These are phyloP conservation scores for Yamadazyma triangularis DNA, from an alignment of 1,139 yeast genomes.

Conservation along the genomic window DNA sequence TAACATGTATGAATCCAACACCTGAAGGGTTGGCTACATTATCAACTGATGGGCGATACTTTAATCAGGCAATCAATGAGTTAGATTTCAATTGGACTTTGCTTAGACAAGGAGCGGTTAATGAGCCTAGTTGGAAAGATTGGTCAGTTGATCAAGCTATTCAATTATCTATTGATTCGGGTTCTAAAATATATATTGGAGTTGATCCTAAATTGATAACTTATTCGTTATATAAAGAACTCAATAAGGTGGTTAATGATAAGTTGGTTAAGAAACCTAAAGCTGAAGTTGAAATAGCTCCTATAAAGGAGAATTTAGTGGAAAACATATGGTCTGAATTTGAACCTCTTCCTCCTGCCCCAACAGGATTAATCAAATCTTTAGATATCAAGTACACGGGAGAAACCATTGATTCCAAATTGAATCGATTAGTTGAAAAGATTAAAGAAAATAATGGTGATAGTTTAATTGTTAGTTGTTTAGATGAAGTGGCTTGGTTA, in stretches of 20 bases:
- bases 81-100: constrained; percentile 85
- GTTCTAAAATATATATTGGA: constrained; percentile 38
- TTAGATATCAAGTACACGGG: constrained; percentile 49
- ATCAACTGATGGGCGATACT: constrained; percentile 94
- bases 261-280: constrained; percentile 17
- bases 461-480: constrained; percentile 58
- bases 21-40: constrained; percentile 74
- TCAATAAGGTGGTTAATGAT: constrained; percentile 19
- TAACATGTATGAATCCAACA: constrained; percentile 49
- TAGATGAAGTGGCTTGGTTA: constrained; percentile 91
- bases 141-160: constrained; percentile 70
- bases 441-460: constrained; percentile 38
- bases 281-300: constrained; percentile 54
- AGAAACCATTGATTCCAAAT: constrained; percentile 38
- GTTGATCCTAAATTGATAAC: constrained; percentile 65
- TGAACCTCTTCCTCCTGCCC: constrained; percentile 45
- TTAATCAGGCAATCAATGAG: constrained; percentile 84
- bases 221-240: constrained; percentile 31
- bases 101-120: constrained; percentile 73
- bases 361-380: constrained; percentile 38
- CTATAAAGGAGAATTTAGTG: constrained; percentile 66
- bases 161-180: constrained; percentile 44
- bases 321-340: constrained; percentile 68
- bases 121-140: constrained; percentile 81
- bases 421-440: constrained; percentile 39